phyloP scores from a whole-genome alignment of 2,329 filamentous ascomycete species.

The Capronia americana region DNA sequence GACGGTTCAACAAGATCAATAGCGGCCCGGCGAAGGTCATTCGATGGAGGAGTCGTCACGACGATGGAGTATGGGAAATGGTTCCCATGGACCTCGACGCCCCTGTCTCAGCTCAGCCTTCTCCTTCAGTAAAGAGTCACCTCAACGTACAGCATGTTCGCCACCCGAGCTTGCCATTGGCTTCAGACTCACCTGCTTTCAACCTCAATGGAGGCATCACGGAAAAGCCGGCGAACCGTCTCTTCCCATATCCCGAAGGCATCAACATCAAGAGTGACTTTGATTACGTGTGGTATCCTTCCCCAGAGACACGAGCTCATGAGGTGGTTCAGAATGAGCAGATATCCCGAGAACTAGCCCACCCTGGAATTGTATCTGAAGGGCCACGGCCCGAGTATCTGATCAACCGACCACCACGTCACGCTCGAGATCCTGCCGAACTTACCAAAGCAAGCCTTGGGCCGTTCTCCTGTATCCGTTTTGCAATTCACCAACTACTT shows the following conservation, averaged over 20 bases:
- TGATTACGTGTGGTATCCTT: conserved; percentile 36
- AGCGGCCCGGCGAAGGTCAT: conserved; percentile 24
- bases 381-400: conserved; percentile 31
- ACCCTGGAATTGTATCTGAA: conserved; percentile 30
- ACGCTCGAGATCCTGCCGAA: conserved; percentile 28
- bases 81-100: conserved; percentile 9
- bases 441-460: conserved; percentile 9
- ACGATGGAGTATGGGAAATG: conserved; percentile 12
- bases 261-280: conserved; percentile 32
- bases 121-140: background rate
- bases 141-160: background rate
- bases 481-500: conserved; percentile 12
- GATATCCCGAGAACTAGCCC: conserved; percentile 33
- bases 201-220: background rate
- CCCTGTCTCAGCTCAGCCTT: background rate
- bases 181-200: background rate
- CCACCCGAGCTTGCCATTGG: background rate
- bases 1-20: conserved; percentile 33
- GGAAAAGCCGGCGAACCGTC: background rate
- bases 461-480: conserved; percentile 14
- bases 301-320: conserved; percentile 35
- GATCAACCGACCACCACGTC: conserved; percentile 34
- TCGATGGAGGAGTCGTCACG: conserved; percentile 23
- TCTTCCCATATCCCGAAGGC: conserved; percentile 26
- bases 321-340: conserved; percentile 34